Evolutionary conservation across 108 stramenopile genomes (phyloP).

Genomic region (Cyclotella atomus): DNA sequence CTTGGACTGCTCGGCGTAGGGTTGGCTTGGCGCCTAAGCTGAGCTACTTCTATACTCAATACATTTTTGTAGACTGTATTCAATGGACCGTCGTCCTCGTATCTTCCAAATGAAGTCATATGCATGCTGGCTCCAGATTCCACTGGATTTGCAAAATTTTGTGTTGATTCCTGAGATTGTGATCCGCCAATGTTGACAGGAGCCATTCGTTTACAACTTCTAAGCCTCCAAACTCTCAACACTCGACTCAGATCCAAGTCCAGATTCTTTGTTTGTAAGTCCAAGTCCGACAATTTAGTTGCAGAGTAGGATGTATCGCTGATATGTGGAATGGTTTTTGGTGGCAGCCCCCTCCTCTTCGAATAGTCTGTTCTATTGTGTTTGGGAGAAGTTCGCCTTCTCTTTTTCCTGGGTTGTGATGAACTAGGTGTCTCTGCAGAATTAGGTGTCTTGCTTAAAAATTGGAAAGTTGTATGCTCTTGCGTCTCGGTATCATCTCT

Average conservation of each 20-base stretch:
- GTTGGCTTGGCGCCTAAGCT: slow-evolving; percentile 11
- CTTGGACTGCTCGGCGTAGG: slow-evolving; percentile 12
- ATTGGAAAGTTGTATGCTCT: no score
- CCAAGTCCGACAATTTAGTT: slow-evolving; percentile 51
- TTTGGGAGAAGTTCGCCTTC: not conserved
- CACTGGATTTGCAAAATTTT: not conserved
- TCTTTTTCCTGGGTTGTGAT: not conserved
- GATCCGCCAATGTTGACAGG: not conserved
- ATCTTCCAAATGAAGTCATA: not conserved
- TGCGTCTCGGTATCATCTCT: not conserved
- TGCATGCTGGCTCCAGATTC: no score
- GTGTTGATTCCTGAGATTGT: not conserved
- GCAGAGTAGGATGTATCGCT: slow-evolving; percentile 30
- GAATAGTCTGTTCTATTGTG: not conserved
- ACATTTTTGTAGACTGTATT: slow-evolving; percentile 54
- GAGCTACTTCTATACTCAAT: slow-evolving; percentile 60
- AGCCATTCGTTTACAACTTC: slow-evolving; percentile 54
- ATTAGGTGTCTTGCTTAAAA: not conserved
- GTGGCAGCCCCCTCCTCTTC: slow-evolving; percentile 25
- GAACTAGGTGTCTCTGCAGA: not conserved
- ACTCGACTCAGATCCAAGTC: slow-evolving; percentile 50
- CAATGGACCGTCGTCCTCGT: slow-evolving; percentile 68
- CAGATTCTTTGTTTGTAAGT: slow-evolving; percentile 44
- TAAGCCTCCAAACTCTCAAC: slow-evolving; percentile 49
- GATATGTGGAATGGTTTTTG: slow-evolving; percentile 48